Evolutionary conservation across 192 early-diverging fungal species (phyloP).

Genomic region (Umbelopsis vinacea): DNA sequence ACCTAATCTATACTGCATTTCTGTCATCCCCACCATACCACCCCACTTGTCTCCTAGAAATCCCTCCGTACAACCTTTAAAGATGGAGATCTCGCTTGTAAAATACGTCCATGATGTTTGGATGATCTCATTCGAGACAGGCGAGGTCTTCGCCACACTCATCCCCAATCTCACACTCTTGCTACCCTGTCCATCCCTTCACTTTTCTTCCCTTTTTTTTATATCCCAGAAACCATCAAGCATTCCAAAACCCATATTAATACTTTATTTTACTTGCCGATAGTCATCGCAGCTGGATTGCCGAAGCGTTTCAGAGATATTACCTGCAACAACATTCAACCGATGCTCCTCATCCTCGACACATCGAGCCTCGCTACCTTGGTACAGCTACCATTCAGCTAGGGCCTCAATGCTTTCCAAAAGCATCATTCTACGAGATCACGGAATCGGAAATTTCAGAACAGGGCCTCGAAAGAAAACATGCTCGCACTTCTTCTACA

Average conservation of each 20-base stretch:
- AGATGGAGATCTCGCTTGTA: too few species aligned
- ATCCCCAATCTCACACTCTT: neutral
- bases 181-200: neutral
- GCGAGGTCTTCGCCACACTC: neutral
- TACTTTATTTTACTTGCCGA: neutral
- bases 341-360: slow-evolving; percentile 9
- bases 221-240: too few species aligned
- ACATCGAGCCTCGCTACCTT: slow-evolving; percentile 32
- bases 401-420: slow-evolving; percentile 48
- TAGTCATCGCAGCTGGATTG: slow-evolving; percentile 17
- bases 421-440: slow-evolving; percentile 46
- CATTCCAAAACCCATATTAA: too few species aligned
- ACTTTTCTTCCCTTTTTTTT: too few species aligned
- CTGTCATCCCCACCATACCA: neutral
- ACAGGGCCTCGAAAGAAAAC: neutral
- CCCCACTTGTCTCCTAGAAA: neutral
- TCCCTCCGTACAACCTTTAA: neutral
- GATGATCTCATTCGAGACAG: neutral
- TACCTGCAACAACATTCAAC: neutral
- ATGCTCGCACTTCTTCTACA: slow-evolving; percentile 8
- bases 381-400: slow-evolving; percentile 50
- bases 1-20: neutral
- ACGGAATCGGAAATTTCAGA: slow-evolving; percentile 25
- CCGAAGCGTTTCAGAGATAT: slow-evolving; percentile 28
- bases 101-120: neutral